Evolutionary conservation across 2,329 filamentous ascomycete species (phyloP).

Genomic region (Zopfia rhizophila): DNA sequence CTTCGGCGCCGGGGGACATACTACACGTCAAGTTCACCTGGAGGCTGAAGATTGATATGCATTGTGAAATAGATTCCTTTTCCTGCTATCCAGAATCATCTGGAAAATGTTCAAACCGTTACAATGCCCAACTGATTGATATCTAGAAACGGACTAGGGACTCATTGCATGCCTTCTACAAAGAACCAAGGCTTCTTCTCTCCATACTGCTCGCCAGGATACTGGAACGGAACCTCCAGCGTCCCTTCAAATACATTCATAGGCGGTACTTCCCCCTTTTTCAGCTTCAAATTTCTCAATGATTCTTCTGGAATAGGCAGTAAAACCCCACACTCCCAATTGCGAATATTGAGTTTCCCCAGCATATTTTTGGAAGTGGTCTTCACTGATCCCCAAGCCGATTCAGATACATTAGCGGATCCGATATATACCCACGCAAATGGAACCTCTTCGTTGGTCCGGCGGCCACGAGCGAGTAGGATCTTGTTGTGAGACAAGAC

Average conservation of each 20-base stretch:
- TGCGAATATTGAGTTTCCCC: conserved; percentile 83
- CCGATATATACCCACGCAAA: conserved; percentile 85
- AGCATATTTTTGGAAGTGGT: conserved; percentile 73
- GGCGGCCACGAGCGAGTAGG: conserved; percentile 43
- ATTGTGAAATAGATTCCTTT: no score
- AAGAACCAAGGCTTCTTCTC: conserved; percentile 59
- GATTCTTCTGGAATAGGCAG: conserved; percentile 63
- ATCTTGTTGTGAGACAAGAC: conserved; percentile 92
- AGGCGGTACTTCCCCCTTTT: conserved; percentile 35
- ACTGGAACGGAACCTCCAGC: conserved; percentile 72
- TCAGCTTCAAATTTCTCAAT: conserved; percentile 20
- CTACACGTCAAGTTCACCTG: neutral
- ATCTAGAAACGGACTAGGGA: neutral
- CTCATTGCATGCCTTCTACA: conserved; percentile 20
- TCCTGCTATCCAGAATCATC: no score
- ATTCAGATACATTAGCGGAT: conserved; percentile 91
- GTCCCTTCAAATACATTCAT: conserved; percentile 64
- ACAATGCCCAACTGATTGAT: neutral
- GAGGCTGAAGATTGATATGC: no score
- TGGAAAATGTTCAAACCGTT: neutral
- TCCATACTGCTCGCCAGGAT: conserved; percentile 65
- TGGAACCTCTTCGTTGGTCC: conserved; percentile 39
- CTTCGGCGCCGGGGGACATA: no score
- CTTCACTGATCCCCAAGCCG: conserved; percentile 87
- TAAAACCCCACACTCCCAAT: conserved; percentile 96